phyloP scores from a whole-genome alignment of 352 stramenopile genomes.

The Phytophthora colocasiae region DNA sequence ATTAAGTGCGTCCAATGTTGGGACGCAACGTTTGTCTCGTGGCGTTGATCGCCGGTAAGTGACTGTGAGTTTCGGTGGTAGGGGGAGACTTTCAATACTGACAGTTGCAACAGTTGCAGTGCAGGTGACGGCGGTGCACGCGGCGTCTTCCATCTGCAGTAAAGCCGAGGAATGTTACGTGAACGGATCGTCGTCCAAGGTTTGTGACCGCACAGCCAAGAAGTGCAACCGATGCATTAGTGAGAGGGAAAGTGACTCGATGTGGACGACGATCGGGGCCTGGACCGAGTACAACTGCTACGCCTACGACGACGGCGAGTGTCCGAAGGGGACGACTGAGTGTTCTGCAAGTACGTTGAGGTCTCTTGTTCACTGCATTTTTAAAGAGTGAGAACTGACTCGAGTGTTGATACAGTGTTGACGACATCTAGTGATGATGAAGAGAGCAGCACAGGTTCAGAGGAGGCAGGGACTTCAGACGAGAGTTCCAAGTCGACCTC shows the following conservation, averaged over 20 bases:
- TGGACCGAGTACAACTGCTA: constrained; percentile 59
- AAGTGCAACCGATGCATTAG: constrained; percentile 56
- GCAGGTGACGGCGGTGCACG: constrained; percentile 28
- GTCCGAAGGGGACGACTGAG: constrained; percentile 44
- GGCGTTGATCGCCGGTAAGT: constrained; percentile 36
- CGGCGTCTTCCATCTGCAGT: constrained; percentile 40
- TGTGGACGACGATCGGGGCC: constrained; percentile 27
- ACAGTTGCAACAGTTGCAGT: constrained; percentile 23
- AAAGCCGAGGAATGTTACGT: constrained; percentile 54
- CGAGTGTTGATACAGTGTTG: constrained; percentile 11
- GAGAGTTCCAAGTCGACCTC: constrained; percentile 26
- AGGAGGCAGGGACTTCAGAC: constrained; percentile 20
- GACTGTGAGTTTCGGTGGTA: background rate
- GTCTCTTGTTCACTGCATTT: background rate
- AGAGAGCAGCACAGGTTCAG: constrained; percentile 26
- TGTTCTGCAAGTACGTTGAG: constrained; percentile 45
- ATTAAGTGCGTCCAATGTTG: constrained; percentile 9
- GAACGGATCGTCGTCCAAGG: constrained; percentile 48
- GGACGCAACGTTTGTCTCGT: constrained; percentile 36
- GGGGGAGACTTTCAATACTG: background rate
- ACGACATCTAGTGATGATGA: constrained; percentile 23
- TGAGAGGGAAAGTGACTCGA: constrained; percentile 33
- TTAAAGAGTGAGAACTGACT: constrained; percentile 3
- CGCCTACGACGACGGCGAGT: constrained; percentile 43
- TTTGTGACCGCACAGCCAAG: constrained; percentile 51